These are phyloP conservation scores for Melaleuca alternifolia DNA, from an alignment of 345 rosid genomes.

Conservation along the genomic window DNA sequence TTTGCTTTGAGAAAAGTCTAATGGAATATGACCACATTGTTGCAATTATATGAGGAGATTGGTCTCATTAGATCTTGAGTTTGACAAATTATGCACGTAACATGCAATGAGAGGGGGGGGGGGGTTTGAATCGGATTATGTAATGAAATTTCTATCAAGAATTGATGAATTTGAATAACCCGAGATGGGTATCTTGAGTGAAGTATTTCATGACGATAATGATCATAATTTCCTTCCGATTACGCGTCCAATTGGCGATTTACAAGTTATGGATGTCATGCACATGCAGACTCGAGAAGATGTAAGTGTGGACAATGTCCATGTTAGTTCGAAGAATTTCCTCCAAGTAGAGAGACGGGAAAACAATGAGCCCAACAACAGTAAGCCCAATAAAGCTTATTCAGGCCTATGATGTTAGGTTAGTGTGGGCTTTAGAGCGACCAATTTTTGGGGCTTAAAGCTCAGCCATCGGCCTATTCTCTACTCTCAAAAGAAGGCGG, in stretches of 20 bases:
- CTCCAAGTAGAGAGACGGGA: neutral
- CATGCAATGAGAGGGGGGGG: too few relatives aligned
- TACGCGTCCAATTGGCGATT: neutral
- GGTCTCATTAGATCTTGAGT: neutral
- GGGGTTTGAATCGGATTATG: neutral
- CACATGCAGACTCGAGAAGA: neutral
- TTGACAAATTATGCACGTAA: neutral
- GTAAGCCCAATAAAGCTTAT: neutral
- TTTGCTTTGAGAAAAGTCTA: neutral
- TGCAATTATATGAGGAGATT: neutral
- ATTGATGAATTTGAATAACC: neutral
- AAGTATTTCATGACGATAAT: neutral
- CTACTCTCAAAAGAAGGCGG: neutral
- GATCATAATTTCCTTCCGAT: neutral
- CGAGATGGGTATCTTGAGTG: neutral
- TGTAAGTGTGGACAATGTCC: neutral
- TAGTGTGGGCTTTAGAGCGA: neutral
- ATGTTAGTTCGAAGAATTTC: neutral
- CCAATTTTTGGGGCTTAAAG: neutral
- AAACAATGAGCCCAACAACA: neutral
- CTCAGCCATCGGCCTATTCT: neutral
- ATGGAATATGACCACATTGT: neutral
- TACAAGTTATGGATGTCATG: neutral
- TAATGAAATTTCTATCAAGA: neutral
- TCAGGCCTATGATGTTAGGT: neutral